These are phyloP conservation scores for Leccinum subtestaceum DNA, from an alignment of 768 basidiomycete genomes.

Conservation along the genomic window DNA sequence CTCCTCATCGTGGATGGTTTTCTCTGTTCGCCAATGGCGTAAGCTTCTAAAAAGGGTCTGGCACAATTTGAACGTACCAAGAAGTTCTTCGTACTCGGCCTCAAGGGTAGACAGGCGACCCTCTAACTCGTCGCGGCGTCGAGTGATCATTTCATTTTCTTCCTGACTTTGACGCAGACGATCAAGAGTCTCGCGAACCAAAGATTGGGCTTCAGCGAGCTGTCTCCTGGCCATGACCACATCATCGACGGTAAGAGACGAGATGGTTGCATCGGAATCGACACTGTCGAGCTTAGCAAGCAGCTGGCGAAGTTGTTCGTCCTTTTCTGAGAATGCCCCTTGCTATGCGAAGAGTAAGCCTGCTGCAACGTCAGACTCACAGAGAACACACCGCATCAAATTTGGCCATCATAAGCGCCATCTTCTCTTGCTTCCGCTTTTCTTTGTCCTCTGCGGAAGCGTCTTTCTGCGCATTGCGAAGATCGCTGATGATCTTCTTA, in stretches of 20 bases:
- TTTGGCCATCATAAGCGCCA: conserved; percentile 99
- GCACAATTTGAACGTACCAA: conserved; percentile 56
- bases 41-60: conserved; percentile 1
- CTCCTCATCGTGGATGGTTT: conserved; percentile 88
- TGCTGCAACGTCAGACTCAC: not conserved
- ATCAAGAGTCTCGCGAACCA: conserved; percentile 87
- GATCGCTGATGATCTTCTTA: conserved; percentile 70
- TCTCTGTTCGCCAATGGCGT: conserved; percentile 53
- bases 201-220: conserved; percentile 81
- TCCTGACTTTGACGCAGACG: conserved; percentile 86
- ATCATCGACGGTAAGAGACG: conserved; percentile 70
- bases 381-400: conserved; percentile 78
- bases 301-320: conserved; percentile 85
- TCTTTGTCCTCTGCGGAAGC: conserved; percentile 94
- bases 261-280: conserved; percentile 55
- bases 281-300: conserved; percentile 82
- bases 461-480: conserved; percentile 80
- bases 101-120: conserved; percentile 75
- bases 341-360: conserved; percentile 46
- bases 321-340: conserved; percentile 94
- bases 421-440: conserved; percentile 98
- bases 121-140: conserved; percentile 87
- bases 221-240: conserved; percentile 81
- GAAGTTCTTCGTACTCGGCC: conserved; percentile 93
- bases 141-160: conserved; percentile 81